Percentiles rank a stretch among this genome's conserved stretches.
These are phyloP conservation scores for Rhizopus stolonifer DNA, from an alignment of 371 early-diverging fungal species.

Conservation along the genomic window DNA sequence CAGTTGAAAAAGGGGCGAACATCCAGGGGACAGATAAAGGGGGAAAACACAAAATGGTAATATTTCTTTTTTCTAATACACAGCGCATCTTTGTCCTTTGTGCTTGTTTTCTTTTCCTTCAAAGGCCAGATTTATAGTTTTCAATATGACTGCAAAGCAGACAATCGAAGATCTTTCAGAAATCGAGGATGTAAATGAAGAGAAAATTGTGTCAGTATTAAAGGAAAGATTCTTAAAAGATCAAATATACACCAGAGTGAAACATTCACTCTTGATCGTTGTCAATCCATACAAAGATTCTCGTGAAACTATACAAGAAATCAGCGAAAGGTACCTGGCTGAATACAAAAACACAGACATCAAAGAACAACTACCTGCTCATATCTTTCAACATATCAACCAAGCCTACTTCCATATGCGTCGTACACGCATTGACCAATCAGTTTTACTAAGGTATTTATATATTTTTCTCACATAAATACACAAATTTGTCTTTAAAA, in stretches of 20 bases:
- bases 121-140: background rate
- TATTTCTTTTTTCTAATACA: background rate
- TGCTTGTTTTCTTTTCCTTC: background rate
- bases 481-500: too few species aligned
- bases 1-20: background rate
- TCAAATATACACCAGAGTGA: conserved; percentile 65
- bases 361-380: conserved; percentile 27
- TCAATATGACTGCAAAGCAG: background rate
- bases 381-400: conserved; percentile 42
- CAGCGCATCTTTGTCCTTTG: background rate
- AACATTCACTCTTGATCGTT: conserved; percentile 52
- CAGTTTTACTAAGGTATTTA: conserved; percentile 36
- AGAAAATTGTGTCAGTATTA: conserved; percentile 54
- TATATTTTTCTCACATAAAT: background rate
- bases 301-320: conserved; percentile 30
- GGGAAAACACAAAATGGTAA: background rate
- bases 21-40: conserved; percentile 2
- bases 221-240: conserved; percentile 59
- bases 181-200: conserved; percentile 43
- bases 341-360: conserved; percentile 42
- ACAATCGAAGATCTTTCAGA: conserved; percentile 38
- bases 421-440: conserved; percentile 43
- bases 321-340: conserved; percentile 48
- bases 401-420: conserved; percentile 48
- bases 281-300: conserved; percentile 55